Percentiles rank a stretch among this genome's conserved stretches.
These are phyloP conservation scores for Chytriomyces sp. DNA, from an alignment of 192 early-diverging fungal genomes.

Conservation along the genomic window DNA sequence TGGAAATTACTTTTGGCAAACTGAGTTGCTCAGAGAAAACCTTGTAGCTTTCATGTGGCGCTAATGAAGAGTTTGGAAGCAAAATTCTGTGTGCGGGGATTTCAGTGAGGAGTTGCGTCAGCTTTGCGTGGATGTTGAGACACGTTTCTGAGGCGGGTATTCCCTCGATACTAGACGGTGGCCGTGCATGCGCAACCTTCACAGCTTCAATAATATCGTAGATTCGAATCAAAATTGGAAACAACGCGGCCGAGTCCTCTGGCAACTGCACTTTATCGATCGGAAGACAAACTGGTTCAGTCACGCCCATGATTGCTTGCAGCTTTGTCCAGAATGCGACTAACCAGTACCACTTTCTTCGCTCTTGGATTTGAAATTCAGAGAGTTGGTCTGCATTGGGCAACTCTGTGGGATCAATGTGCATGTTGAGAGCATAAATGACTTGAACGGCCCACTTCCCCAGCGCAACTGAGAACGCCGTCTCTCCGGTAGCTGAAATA, in stretches of 20 bases:
- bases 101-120: not conserved
- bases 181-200: not conserved
- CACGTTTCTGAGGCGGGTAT: not conserved
- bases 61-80: not conserved
- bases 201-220: not conserved
- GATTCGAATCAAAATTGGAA: not conserved
- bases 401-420: not conserved
- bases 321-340: slow-evolving; percentile 4
- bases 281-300: not conserved
- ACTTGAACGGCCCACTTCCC: not conserved
- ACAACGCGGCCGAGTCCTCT: not conserved
- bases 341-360: not conserved
- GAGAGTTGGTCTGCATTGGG: not conserved
- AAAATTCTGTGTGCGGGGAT: not conserved
- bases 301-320: not conserved
- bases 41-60: not conserved
- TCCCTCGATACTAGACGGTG: not conserved
- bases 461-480: not conserved
- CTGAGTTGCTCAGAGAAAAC: not conserved
- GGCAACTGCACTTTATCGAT: not conserved
- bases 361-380: not conserved
- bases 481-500: not conserved
- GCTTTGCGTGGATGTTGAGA: not conserved
- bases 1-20: not conserved
- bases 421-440: not conserved